These are phyloP conservation scores for Avena insularis DNA, from an alignment of 176 grass and related monocot species.

Conservation along the genomic window DNA sequence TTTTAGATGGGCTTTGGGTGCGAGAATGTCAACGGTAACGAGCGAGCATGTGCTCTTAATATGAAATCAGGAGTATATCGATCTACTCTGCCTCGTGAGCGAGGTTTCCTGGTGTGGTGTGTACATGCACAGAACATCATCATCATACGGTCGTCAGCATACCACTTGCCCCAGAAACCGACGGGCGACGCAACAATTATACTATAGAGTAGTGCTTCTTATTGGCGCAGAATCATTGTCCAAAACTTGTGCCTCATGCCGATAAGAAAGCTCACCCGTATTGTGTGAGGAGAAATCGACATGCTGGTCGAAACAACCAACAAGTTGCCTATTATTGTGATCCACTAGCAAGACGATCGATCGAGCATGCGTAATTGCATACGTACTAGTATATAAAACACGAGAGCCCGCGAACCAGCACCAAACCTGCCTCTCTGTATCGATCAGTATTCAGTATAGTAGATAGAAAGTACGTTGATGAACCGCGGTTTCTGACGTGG, in stretches of 20 bases:
- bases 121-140: too few species aligned
- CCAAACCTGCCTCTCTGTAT: neutral
- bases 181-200: neutral
- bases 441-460: too few species aligned
- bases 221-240: neutral
- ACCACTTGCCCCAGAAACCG: slow-evolving; percentile 5
- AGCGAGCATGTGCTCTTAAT: too few species aligned
- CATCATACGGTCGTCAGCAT: neutral
- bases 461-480: too few species aligned
- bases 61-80: too few species aligned
- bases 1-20: too few species aligned
- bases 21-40: too few species aligned
- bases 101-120: too few species aligned
- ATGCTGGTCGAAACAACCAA: neutral
- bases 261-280: slow-evolving; percentile 8
- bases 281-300: neutral
- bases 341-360: neutral
- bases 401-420: neutral
- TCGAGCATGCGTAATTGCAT: neutral
- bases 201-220: neutral
- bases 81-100: too few species aligned
- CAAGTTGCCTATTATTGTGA: neutral
- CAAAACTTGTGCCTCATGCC: neutral
- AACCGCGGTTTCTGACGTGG: neutral
- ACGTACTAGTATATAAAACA: neutral